These are phyloP conservation scores for Xylariaceae sp. DNA, from an alignment of 2,329 filamentous ascomycete genomes.

Conservation along the genomic window DNA sequence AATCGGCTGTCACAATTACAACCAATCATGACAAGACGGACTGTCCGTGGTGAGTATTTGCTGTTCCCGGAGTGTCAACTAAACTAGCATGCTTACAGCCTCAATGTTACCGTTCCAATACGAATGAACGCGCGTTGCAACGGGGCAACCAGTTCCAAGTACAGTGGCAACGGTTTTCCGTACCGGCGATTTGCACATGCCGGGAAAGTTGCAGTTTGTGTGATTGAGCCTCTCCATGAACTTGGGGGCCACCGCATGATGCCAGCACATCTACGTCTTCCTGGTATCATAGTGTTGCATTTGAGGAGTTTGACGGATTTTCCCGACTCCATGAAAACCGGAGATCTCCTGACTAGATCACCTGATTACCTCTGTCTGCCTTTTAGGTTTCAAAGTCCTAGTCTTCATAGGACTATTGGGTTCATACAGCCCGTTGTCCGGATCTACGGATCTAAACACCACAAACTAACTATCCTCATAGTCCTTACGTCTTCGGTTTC, in stretches of 20 bases:
- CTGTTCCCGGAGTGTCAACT: not conserved
- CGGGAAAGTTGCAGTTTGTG: not conserved
- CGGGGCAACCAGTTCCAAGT: slow-evolving; percentile 1
- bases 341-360: not conserved
- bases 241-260: not conserved
- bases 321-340: not conserved
- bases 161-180: not conserved
- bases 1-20: not conserved
- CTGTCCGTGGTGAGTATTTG: not conserved
- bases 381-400: not conserved
- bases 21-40: not conserved
- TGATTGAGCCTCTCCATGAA: not conserved
- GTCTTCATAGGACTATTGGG: not conserved
- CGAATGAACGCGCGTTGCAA: slow-evolving; percentile 3
- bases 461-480: not conserved
- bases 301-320: not conserved
- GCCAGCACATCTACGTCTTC: not conserved
- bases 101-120: not conserved
- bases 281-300: not conserved
- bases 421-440: not conserved
- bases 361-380: not conserved
- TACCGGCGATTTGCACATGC: not conserved
- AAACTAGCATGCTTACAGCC: not conserved
- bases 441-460: not conserved
- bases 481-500: not conserved